Evolutionary conservation across 305 asterid species (phyloP).

Genomic region (Solanum chacoense): DNA sequence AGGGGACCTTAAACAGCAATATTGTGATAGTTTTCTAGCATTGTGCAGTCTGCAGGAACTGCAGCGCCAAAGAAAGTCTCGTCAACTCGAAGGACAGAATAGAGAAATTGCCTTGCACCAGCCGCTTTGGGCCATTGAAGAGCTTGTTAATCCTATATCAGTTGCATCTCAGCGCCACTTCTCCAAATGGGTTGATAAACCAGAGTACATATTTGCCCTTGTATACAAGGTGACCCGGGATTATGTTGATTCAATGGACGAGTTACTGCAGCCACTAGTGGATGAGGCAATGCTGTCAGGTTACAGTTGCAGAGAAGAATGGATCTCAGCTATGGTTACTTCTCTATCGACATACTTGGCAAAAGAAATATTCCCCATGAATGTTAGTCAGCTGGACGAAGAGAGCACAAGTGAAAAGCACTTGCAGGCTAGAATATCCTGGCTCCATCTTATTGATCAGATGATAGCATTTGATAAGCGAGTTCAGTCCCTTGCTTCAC

Average conservation of each 20-base stretch:
- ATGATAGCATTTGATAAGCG: conserved; percentile 78
- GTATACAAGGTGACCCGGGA: conserved; percentile 79
- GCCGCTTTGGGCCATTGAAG: conserved; percentile 97
- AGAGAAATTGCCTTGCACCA: conserved; percentile 44
- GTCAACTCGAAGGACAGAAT: conserved; percentile 69
- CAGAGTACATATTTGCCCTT: conserved; percentile 82
- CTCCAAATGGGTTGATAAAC: conserved; percentile 89
- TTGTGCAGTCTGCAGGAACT: conserved; percentile 86
- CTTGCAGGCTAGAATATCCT: conserved; percentile 51
- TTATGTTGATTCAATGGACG: conserved; percentile 92
- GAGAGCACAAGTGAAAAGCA: conserved; percentile 33
- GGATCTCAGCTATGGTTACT: conserved; percentile 86
- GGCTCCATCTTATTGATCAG: conserved; percentile 76
- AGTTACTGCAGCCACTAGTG: conserved; percentile 81
- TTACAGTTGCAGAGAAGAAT: conserved; percentile 97
- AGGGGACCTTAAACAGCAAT: conserved; percentile 70
- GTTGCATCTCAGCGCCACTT: conserved; percentile 75
- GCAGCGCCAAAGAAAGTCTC: conserved; percentile 69
- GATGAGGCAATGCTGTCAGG: conserved; percentile 93
- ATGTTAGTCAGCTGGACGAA: conserved; percentile 45
- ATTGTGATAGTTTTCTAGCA: conserved; percentile 77
- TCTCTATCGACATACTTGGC: conserved; percentile 69
- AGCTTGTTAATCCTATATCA: conserved; percentile 85
- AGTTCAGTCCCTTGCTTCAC: conserved; percentile 52
- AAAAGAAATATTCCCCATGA: conserved; percentile 66